Base-by-base conservation (phyloP, 306 rosid genomes). In the Lathyrus aphaca region DNA sequence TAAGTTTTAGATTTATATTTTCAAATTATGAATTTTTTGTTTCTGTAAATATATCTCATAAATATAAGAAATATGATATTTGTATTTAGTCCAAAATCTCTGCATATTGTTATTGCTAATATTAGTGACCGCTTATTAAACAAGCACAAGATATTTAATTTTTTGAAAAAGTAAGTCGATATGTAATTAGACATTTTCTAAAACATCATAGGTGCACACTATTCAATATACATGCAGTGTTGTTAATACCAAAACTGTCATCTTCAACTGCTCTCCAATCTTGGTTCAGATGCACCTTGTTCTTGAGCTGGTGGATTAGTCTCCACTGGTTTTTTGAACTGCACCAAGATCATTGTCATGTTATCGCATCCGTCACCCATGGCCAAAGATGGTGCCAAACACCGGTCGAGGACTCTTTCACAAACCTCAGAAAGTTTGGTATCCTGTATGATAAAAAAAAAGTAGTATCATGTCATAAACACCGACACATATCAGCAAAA, bases 341-440 rank as follows among this genome's bases (percentile, higher is more conserved):
- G 98, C 53, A 92, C 95, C 81, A 92, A 77, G 63, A 92, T 85
- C 95, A 92, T 89, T 44, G 98, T 89, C 98, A 92, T 92, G 88
- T 92, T 92, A 62, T 92, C 98, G 10, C 96, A 92, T 49, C 98
- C 98, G 69, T 86, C 95, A 1, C 98, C 98, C 10, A 79, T 72
- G 14, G 81, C 80, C 1, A 91, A 87, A 18, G 96, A 82, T 14
- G 96, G 98, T 6, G 95, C 95, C 86, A 92, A 79, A 82, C 98
- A 92, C 51, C 74, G 82, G 66, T 92, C 95, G 5, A 92, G 68
- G 48, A 88, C 91, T 83, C 87, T 86, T 82, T 92, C 96, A 62
- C 91, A 88, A 54, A 89, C 91, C 10, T 12, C 79, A 42, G 95
- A 92, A 23, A 87, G 87, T 67, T 86, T 92, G 69, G 58, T 84